A percentile compares a stretch with the other conserved stretches of the same genome.
phyloP scores from a whole-genome alignment of 345 rosid genomes.

The Gossypium australe region DNA sequence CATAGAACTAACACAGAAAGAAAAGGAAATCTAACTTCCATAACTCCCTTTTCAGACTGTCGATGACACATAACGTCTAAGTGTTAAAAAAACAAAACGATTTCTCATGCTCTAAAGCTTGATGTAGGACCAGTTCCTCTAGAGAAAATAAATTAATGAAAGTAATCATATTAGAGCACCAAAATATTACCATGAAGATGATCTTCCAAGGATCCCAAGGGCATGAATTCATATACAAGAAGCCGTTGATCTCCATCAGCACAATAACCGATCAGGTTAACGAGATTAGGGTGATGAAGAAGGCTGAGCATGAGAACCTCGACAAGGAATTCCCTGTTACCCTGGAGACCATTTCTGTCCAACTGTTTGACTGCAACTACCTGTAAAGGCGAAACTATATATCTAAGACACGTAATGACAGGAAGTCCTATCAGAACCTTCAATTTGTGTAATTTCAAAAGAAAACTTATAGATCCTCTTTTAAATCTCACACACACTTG shows the following conservation, averaged over 20 bases:
- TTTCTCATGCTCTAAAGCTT: background rate
- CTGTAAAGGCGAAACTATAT: constrained; percentile 30
- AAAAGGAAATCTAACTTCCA: too few species aligned
- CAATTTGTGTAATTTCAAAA: background rate
- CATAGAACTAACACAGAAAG: too few species aligned
- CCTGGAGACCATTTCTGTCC: constrained; percentile 97
- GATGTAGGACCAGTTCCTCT: background rate
- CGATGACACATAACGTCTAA: background rate
- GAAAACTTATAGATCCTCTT: background rate
- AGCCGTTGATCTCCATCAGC: constrained; percentile 99
- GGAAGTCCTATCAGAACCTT: background rate
- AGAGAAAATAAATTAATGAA: constrained; percentile 3
- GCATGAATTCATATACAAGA: constrained; percentile 96
- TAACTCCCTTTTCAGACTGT: too few species aligned
- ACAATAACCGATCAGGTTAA: constrained; percentile 93
- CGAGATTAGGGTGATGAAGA: constrained; percentile 93
- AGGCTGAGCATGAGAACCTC: constrained; percentile 99
- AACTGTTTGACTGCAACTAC: constrained; percentile 94
- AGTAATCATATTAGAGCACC: background rate
- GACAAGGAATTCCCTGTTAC: constrained; percentile 93
- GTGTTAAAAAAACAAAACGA: background rate
- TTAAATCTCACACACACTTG: background rate
- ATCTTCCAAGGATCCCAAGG: constrained; percentile 95
- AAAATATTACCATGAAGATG: constrained; percentile 84
- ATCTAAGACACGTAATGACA: background rate